Evolutionary conservation across 306 rosid genomes (phyloP), one percentile per base, ranked within the genome.

Genomic region (Corylus americana): DNA sequence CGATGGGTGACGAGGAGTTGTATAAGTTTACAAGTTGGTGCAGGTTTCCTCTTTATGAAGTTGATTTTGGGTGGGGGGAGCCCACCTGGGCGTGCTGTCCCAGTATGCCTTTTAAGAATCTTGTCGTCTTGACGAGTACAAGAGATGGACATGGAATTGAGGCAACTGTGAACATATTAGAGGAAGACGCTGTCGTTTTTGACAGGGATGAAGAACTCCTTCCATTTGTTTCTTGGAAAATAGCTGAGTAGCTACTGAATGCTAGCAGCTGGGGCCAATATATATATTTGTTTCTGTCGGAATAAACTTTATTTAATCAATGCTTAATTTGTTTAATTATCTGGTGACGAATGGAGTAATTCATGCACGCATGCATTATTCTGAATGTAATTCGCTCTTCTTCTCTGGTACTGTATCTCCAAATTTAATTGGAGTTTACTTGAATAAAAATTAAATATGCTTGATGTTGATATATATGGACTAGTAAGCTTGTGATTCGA

Each of bases 11-110:
- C 11, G 7, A 27, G 45, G 25, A 27, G 55, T 59, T 42, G 25
- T 81, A 35, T 31, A 39, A 9, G 14, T 81, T 75, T 11, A 72
- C 31, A 11, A 54, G 79, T 13, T 75, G 64, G 80, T 1, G 49
- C 11, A 75, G 47, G 13, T 35, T 80, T 55, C 25, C 25, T 18
- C 18, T 55, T 8, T 55, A 55, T 55, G 59, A 55, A 5, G 3
- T 8, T 55, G 59, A 55, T 55, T 55, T 55, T 18, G 59, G 59
- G 3, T 55, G 59, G 59, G 59, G 59, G 59, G 18, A 55, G 25
- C 59, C 59, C 8, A 55, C 59, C 1, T 55, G 59, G 59, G 59
- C 18, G 3, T 6, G 25, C 8, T 55, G 25, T 55, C 25, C 59
- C 0, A 18, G 59, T 7, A 1, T 18, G 25, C 25, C 25, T 55